Evolutionary conservation across 1,284 basidiomycete species (phyloP), one percentile per base, ranked within the genome.

Genomic region (Cryptococcus sp.): DNA sequence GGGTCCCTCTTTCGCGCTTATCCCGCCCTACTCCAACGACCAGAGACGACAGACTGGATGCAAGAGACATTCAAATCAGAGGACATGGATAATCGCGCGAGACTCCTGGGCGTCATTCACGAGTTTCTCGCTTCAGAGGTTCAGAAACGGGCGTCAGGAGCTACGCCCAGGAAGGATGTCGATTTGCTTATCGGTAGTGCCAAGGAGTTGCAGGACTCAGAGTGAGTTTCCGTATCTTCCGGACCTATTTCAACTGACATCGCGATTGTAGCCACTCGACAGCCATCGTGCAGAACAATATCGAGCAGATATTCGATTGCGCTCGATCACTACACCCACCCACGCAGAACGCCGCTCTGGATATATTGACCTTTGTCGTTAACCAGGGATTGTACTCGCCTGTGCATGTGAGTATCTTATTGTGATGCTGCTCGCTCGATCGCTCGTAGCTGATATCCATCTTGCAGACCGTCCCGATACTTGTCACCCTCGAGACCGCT

Each of bases 311-410:
- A 55, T 81, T 97, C 39, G 83, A 88, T 1, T 89, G 91, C 0
- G 89, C 91, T 0, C 77, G 92, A 27, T 90, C 90, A 1, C 82
- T 83, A 54, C 84, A 88, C 64, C 67, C 81, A 0, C 83, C 85
- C 46, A 87, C 91, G 47, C 94, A 98, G 74, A 82, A 84, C 6
- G 84, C 90, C 5, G 94, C 94, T 3, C 85, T 96, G 54, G 93
- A 98, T 66, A 90, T 99, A 42, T 78, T 99, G 50, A 88, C 85
- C 38, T 93, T 95, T 69, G 93, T 93, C 0, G 86, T 99, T 67
- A 91, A 89, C 72, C 94, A 98, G 78, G 96, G 96, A 1, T 82
- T 99, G 42, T 91, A 92, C 15, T 95, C 99, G 78, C 96, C 96
- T 0, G 83, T 98, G 4, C 88, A 90, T 80, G 88, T 89, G 65